Conservation (phyloP, 176 grass and related monocot genomes). For the Microstegium vimineum region DNA sequence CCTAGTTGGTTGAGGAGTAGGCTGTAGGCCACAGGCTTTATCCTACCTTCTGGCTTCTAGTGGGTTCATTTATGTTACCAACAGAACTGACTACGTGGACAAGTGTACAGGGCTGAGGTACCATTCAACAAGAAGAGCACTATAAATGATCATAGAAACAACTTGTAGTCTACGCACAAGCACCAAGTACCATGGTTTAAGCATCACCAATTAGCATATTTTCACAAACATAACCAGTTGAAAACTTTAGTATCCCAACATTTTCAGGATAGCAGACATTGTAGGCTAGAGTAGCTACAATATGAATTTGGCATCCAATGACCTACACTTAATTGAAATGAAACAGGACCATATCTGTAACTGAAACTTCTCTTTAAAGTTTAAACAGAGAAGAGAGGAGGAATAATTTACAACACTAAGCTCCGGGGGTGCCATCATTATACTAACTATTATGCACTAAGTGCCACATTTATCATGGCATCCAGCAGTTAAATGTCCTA, state of each 20-base stretch:
- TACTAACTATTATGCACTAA: background rate
- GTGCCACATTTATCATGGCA: too few relatives aligned
- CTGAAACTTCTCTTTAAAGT: background rate
- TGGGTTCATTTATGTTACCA: background rate
- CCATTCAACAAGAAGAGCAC: background rate
- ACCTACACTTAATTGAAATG: background rate
- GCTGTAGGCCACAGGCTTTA: background rate
- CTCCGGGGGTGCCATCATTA: background rate
- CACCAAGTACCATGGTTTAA: background rate
- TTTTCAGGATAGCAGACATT: background rate
- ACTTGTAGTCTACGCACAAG: background rate
- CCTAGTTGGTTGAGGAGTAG: background rate
- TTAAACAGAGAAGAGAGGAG: background rate
- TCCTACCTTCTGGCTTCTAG: background rate
- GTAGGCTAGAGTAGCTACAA: background rate
- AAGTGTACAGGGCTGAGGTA: background rate
- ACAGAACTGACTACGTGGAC: background rate
- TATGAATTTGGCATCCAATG: background rate
- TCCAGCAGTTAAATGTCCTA: background rate
- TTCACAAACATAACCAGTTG: background rate
- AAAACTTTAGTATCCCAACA: background rate
- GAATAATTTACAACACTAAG: background rate
- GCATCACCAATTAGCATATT: background rate
- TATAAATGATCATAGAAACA: background rate
- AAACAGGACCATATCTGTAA: background rate